Evolutionary conservation across 2,329 filamentous ascomycete genomes (phyloP).

Genomic region (Beauveria sp.): DNA sequence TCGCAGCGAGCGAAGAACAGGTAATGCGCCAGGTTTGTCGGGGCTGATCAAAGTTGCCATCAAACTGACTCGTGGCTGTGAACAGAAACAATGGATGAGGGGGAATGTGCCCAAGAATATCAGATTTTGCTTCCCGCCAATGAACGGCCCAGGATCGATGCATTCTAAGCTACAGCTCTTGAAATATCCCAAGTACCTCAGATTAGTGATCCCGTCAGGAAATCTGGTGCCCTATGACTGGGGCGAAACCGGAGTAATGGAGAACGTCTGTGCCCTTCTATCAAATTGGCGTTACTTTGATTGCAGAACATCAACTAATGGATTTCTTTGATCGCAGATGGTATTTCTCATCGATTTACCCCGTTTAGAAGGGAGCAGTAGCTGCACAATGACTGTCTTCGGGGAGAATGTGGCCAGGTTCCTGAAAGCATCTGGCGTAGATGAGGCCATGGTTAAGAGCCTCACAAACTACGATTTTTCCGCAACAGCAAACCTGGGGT

Average conservation of each 20-base stretch:
- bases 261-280: conserved; percentile 52
- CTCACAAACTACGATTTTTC: conserved; percentile 76
- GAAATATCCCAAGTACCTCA: conserved; percentile 65
- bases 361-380: conserved; percentile 33
- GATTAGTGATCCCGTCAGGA: conserved; percentile 78
- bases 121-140: conserved; percentile 72
- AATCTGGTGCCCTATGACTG: conserved; percentile 84
- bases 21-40: conserved; percentile 28
- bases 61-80: not conserved
- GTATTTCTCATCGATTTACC: conserved; percentile 93
- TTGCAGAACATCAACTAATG: not conserved
- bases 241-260: conserved; percentile 78
- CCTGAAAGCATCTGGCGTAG: conserved; percentile 57
- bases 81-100: conserved; percentile 41
- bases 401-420: conserved; percentile 65
- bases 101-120: conserved; percentile 46
- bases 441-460: conserved; percentile 57
- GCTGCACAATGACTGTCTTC: conserved; percentile 42
- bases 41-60: not conserved
- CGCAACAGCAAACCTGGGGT: conserved; percentile 62
- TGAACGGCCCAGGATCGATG: conserved; percentile 71
- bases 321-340: conserved; percentile 37
- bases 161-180: conserved; percentile 91
- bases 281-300: not conserved
- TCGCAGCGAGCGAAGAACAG: conserved; percentile 43